A percentile compares a stretch with the other conserved stretches of the same genome.
These are phyloP conservation scores for Beauveria caledonica DNA, from an alignment of 2,329 filamentous ascomycete species.

Conservation along the genomic window DNA sequence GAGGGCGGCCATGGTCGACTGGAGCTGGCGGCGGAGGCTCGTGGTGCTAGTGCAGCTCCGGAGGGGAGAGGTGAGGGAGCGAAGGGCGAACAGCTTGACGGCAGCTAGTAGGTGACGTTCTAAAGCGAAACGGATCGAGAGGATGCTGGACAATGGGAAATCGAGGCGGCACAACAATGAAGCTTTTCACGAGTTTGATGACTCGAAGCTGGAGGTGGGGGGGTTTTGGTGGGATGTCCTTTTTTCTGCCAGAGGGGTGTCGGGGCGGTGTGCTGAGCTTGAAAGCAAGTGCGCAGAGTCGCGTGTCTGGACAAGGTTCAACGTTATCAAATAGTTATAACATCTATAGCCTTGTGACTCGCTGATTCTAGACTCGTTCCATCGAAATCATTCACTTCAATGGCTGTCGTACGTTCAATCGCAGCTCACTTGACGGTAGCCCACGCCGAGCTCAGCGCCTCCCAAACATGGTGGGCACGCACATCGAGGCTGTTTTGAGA, in stretches of 20 bases:
- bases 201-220: conserved; percentile 6
- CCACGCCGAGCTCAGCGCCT: no score
- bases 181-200: neutral
- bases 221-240: conserved; percentile 6
- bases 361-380: no score
- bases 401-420: no score
- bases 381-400: no score
- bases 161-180: neutral
- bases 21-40: conserved; percentile 20
- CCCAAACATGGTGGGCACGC: no score
- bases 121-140: neutral
- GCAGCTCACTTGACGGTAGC: no score
- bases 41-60: conserved; percentile 22
- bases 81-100: conserved; percentile 39
- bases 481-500: no score
- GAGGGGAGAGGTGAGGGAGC: conserved; percentile 26
- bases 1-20: conserved; percentile 55
- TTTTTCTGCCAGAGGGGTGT: conserved; percentile 11
- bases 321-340: neutral
- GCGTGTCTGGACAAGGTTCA: neutral
- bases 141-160: neutral
- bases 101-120: neutral
- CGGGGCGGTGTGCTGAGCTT: conserved; percentile 7
- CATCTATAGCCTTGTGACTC: no score
- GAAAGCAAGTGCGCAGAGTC: neutral